phyloP scores from a whole-genome alignment of 2,329 filamentous ascomycete species.

The Pyrenophora graminea region DNA sequence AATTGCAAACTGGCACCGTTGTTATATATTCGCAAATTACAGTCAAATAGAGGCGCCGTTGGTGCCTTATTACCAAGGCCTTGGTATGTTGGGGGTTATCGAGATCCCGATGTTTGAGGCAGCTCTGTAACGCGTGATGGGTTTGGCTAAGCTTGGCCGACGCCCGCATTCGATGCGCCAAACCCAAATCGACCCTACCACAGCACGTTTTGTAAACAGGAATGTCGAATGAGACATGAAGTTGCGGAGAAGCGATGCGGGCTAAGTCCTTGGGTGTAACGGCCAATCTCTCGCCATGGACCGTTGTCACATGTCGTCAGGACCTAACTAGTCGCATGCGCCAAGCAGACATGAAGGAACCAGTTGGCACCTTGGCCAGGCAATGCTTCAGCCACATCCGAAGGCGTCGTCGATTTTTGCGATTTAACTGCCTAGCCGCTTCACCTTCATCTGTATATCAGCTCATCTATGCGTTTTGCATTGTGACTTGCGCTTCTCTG shows the following conservation, averaged over 20 bases:
- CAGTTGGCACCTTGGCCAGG: not conserved
- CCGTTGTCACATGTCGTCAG: not conserved
- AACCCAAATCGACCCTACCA: too few relatives aligned
- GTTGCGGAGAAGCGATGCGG: not conserved
- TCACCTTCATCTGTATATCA: not conserved
- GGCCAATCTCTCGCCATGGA: not conserved
- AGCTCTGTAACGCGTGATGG: constrained; percentile 17
- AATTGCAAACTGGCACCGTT: not conserved
- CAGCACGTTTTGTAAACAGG: not conserved
- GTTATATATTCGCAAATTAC: constrained; percentile 4
- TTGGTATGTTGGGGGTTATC: constrained; percentile 22
- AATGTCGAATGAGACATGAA: not conserved
- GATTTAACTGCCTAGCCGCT: not conserved
- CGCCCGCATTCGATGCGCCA: not conserved
- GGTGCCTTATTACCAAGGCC: constrained; percentile 24
- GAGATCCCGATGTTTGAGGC: constrained; percentile 23
- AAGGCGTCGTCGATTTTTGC: not conserved
- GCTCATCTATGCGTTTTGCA: too few relatives aligned
- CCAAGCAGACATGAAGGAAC: constrained; percentile 1
- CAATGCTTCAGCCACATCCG: not conserved
- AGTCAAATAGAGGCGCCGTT: not conserved
- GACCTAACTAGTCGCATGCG: not conserved
- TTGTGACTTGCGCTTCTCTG: too few relatives aligned
- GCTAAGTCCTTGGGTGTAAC: not conserved
- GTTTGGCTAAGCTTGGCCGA: constrained; percentile 23